Evolutionary conservation across 2,329 filamentous ascomycete species (phyloP), one percentile per base, ranked within the genome.

Genomic region (Phaeosphaeriaceae sp.): DNA sequence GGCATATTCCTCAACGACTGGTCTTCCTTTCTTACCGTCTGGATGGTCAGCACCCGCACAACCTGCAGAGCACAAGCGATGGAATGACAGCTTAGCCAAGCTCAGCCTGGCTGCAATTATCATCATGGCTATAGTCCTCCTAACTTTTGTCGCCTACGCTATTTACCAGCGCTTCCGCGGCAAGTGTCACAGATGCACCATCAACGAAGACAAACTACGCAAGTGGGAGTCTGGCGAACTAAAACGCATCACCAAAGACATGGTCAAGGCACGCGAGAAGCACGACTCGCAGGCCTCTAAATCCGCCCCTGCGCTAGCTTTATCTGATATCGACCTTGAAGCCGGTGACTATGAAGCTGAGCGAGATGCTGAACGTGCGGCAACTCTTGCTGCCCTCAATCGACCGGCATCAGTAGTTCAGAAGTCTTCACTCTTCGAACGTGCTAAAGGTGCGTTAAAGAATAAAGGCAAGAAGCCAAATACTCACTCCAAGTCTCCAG

Each of bases 201-300:
- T 22, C 13, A 45, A 54, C 36, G 27, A 52, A 17, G 31, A 48
- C 7, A 46, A 62, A 22, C 44, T 65, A 6, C n/a, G 24, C 2
- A 62, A 61, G 36, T 65, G 55, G 53, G 31, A 62, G 21, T 48
- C 48, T 3, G 62, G 60, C 1, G 57, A 65, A 31, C 48, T 58
- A 15, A 58, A 58, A 36, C 25, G 40, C 4, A 58, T 62, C 17
- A 62, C 60, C 6, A 54, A 49, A 6, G 40, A 51, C 7, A 57
- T 58, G 53, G 53, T 62, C 10, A 53, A 36, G 45, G 11, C 48
- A 7, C 56, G 59, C 1, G 56, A 60, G 40, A 21, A 36, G 3
- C 17, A 51, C 3, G 51, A 48, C 31, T 13, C 22, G 5, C 41
- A 48, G 10, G 50, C 42, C 10, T n/a, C 47, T 40, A 22, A 45